Conservation (phyloP, 2,329 filamentous ascomycete genomes). For the Pseudogymnoascus sp. region DNA sequence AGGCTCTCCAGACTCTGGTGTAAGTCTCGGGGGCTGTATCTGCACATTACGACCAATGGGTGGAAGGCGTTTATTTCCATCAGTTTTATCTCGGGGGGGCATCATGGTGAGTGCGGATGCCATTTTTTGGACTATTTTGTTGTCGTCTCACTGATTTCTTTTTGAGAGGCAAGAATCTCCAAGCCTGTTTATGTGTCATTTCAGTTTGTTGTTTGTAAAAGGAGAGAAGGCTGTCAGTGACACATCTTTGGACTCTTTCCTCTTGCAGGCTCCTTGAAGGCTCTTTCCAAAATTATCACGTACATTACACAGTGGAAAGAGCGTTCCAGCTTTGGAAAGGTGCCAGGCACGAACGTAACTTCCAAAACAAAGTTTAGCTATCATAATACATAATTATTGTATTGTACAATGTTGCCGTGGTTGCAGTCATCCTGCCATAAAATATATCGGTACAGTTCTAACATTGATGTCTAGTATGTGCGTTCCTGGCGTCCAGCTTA, state of each 20-base stretch:
- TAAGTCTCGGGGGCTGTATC: not conserved
- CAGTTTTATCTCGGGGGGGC: too few relatives aligned
- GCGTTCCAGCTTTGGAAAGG: not conserved
- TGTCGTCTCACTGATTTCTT: not conserved
- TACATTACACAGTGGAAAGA: not conserved
- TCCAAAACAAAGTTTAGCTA: not conserved
- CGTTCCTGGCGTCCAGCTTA: too few relatives aligned
- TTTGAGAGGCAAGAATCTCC: not conserved
- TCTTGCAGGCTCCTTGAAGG: not conserved
- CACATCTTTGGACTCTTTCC: not conserved
- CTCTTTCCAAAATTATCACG: not conserved
- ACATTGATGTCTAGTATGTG: not conserved
- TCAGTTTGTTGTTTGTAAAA: not conserved
- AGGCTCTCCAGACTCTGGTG: not conserved
- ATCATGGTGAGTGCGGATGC: too few relatives aligned
- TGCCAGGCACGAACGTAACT: not conserved
- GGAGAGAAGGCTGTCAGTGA: not conserved
- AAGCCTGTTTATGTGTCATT: not conserved
- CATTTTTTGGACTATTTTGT: not conserved
- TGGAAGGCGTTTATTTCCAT: not conserved
- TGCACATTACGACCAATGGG: not conserved
- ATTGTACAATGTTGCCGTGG: not conserved
- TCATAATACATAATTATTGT: conserved; percentile 10
- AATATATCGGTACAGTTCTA: not conserved
- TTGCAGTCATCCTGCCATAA: not conserved